These are phyloP conservation scores for Auricularia cornea DNA, from an alignment of 768 basidiomycete species.

Conservation along the genomic window DNA sequence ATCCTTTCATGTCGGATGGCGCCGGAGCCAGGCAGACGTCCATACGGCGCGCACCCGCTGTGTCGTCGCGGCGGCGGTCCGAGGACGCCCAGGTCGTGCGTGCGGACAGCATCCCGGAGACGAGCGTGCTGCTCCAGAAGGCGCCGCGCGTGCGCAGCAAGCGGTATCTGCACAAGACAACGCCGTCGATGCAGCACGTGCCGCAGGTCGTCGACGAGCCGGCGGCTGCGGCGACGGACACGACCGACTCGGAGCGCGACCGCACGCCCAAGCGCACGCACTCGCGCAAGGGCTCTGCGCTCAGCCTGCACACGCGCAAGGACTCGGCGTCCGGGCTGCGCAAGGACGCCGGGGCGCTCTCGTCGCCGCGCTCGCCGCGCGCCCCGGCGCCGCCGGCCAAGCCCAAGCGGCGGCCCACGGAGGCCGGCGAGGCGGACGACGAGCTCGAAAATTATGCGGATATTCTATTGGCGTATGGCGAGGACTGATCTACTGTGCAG, in stretches of 20 bases:
- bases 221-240: not conserved
- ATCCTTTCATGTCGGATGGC: not conserved
- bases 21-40: not conserved
- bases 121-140: not conserved
- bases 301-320: not conserved
- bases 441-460: not conserved
- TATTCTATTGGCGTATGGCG: not conserved
- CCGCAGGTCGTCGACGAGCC: not conserved
- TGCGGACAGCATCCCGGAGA: not conserved
- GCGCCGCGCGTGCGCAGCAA: not conserved
- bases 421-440: not conserved
- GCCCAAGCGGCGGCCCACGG: not conserved
- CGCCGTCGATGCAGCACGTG: constrained; percentile 1
- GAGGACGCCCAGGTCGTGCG: not conserved
- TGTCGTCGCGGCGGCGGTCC: not conserved
- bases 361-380: not conserved
- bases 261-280: not conserved
- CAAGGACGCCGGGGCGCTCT: not conserved
- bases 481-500: not conserved
- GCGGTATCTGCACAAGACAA: not conserved
- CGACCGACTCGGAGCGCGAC: not conserved
- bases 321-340: not conserved
- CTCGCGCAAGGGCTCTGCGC: not conserved
- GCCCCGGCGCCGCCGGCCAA: not conserved
- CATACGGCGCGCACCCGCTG: not conserved